Base-by-base conservation (phyloP, 805 yeast species). In the Wickerhamomyces bisporus region DNA sequence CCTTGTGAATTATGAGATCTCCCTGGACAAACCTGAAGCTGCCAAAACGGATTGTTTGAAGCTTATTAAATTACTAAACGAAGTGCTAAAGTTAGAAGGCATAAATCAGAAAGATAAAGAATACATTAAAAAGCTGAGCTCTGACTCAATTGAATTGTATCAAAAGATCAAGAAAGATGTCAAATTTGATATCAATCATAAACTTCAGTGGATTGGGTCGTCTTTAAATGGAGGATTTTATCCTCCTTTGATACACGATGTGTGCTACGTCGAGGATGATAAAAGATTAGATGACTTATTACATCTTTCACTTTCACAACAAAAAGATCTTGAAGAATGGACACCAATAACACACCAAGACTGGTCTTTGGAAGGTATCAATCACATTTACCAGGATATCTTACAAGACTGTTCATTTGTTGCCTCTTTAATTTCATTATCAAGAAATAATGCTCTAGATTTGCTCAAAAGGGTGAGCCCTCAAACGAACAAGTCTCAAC, bases 401-500 rank as follows among this genome's bases (percentile, higher is more conserved):
- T 50, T 75, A n/a, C 64, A 77, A 8, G 80, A 86, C 56, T 86
- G 95, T 58, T 84, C 95, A 0, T 76, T 86, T 52, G 85, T 86
- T 3, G 77, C 88, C 2, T 67, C 89, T 0, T 50, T 85, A 13
- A 61, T 83, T 13, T 73, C 86, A 1, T 58, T 79, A 1, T 52
- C 65, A 0, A 56, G 58, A 15, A 51, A 52, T 17, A 45, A 50
- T 26, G 29, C 41, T 9, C 13, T 34, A 1, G 3, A 25, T 4
- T 20, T 52, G 6, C 28, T 44, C 3, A 10, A 30, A 4, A 30
- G 28, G 12, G 37, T 54, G 3, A 14, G 35, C 5, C 57, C 55
- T 9, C 50, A 48, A 23, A 3, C 6, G 2, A n/a, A n/a, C 40
- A 55, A 7, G 18, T 23, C 43, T 14, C 56, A 54, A n/a, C 53